Base-by-base conservation (phyloP, 306 rosid species). In the Purshia tridentata region DNA sequence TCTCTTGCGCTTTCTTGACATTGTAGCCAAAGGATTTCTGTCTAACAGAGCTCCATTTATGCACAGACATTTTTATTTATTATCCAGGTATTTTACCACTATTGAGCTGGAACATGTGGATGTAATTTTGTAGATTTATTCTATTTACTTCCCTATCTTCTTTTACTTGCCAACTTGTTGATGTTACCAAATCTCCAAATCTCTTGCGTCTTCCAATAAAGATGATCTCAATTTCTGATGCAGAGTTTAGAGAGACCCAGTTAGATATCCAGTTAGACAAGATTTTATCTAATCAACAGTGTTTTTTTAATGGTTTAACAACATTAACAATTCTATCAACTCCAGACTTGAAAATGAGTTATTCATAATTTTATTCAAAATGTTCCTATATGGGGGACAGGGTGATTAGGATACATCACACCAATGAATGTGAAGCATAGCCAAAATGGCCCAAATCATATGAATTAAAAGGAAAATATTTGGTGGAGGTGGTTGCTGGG, bases 1-100 rank as follows among this genome's bases (percentile, higher is more conserved):
- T 63, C 9, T 47, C 41, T 64, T 59, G 66, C 52, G 19, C 67
- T 53, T 19, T 49, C 52, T 75, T 48, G 67, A 74, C 66, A 37
- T 12, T 81, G 76, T 71, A 70, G 82, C 71, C 56, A 52, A 55
- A 74, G 62, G 56, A 47, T 57, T 68, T 46, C 19, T 72, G 67
- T 78, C 44, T 53, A 42, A 48, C 66, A 45, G 48, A 67, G 68
- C 71, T 78, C 60, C 47, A 50, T 47, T 59, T 63, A 16, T 41
- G 65, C 37, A 19, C 42, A n/a, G 48, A 40, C 11, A 64, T 41
- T 65, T 75, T 48, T 39, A 29, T 47, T 8, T 8, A 8, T 49
- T 9, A 22, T 40, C 46, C 19, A 40, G 5, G 65, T 42, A 69
- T 70, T 49, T 29, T 72, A 29, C 75, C 75, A 23, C 75, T 57